Evolutionary conservation across 371 early-diverging fungal species (phyloP).

Genomic region (Catenaria anguillulae): DNA sequence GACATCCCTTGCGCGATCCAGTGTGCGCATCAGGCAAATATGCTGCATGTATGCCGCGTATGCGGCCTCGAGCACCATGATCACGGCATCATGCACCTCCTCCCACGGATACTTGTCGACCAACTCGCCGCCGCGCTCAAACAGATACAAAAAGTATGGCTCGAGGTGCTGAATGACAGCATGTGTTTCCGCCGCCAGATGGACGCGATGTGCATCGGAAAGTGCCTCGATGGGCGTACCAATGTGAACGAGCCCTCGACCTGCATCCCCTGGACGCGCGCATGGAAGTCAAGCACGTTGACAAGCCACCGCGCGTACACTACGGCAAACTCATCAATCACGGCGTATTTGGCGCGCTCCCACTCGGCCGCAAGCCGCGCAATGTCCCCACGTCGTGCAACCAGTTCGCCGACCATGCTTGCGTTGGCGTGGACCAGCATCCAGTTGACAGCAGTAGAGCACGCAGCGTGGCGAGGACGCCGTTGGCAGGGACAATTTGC

Average conservation of each 20-base stretch:
- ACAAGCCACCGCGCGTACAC: not conserved
- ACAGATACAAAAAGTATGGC: not conserved
- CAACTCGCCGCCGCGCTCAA: not conserved
- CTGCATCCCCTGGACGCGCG: not conserved
- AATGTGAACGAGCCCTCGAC: not conserved
- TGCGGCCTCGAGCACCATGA: not conserved
- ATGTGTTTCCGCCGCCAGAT: not conserved
- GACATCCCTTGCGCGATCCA: not conserved
- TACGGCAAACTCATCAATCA: not conserved
- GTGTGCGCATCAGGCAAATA: not conserved
- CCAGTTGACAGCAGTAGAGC: not conserved
- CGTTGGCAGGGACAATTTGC: not conserved
- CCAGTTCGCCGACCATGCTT: not conserved
- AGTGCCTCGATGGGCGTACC: not conserved
- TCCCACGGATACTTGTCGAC: not conserved
- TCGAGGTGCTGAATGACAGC: not conserved
- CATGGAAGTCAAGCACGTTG: not conserved
- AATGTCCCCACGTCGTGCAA: not conserved
- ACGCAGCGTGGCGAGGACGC: not conserved
- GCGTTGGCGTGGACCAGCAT: not conserved
- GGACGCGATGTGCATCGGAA: not conserved
- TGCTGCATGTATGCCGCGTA: not conserved
- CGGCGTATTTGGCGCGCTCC: not conserved
- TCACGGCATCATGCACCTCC: not conserved
- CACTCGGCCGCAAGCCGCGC: not conserved